Conservation (phyloP, 2,329 filamentous ascomycete genomes). For the Ophiocordyceps camponoti-rufipedis region DNA sequence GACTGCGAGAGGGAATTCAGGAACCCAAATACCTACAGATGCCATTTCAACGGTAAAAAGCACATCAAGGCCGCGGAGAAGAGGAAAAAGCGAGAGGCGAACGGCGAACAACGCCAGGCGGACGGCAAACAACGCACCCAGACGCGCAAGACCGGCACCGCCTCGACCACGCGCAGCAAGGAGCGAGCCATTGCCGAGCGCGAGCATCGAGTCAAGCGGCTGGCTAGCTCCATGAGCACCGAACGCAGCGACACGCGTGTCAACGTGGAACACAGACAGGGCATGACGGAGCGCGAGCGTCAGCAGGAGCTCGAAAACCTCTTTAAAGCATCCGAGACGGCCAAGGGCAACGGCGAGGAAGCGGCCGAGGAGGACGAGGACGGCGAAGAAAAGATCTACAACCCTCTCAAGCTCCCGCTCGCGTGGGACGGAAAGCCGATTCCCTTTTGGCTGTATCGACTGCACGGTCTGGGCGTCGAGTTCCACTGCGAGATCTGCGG, state of each 20-base stretch:
- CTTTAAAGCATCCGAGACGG: constrained; percentile 28
- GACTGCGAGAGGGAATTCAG: constrained; percentile 92
- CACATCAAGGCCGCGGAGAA: constrained; percentile 38
- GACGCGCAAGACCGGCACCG: constrained; percentile 7
- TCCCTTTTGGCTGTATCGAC: constrained; percentile 95
- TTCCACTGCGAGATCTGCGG: constrained; percentile 94
- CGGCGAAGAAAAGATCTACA: constrained; percentile 82
- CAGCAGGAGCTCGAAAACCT: constrained; percentile 85
- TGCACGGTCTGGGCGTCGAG: constrained; percentile 88
- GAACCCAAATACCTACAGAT: constrained; percentile 87
- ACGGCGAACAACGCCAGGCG: constrained; percentile 22
- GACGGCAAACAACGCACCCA: constrained; percentile 14
- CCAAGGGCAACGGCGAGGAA: constrained; percentile 22
- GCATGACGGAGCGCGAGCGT: constrained; percentile 92
- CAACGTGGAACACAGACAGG: constrained; percentile 90
- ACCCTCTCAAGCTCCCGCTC: constrained; percentile 84
- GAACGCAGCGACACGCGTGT: constrained; percentile 79
- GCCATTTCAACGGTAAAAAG: constrained; percentile 78
- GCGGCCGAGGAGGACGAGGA: constrained; percentile 55
- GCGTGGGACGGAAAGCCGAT: constrained; percentile 99
- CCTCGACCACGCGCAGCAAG: constrained; percentile 45
- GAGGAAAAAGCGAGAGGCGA: constrained; percentile 29
- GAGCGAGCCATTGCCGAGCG: constrained; percentile 81
- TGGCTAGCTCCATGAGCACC: constrained; percentile 67
- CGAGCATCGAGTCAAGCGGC: constrained; percentile 64